Evolutionary conservation across 176 grass and related monocot genomes (phyloP).

Genomic region (Guadua angustifolia): DNA sequence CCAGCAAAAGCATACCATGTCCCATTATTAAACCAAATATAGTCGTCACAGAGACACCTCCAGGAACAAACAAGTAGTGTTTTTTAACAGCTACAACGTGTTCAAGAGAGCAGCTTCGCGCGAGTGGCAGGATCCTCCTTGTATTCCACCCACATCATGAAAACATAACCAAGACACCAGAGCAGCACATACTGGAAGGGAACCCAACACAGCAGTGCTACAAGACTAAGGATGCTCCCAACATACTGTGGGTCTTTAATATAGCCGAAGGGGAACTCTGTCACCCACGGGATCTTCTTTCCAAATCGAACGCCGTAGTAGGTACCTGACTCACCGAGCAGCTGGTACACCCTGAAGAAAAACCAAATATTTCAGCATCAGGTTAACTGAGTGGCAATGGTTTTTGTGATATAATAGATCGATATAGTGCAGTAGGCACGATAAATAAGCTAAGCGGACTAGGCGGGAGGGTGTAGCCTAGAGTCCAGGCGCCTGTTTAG

Average conservation of each 20-base stretch:
- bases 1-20: background rate
- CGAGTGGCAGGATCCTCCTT: constrained; percentile 76
- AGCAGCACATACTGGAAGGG: constrained; percentile 65
- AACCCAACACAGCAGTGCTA: constrained; percentile 73
- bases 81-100: background rate
- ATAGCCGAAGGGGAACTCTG: constrained; percentile 80
- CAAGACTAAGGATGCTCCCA: constrained; percentile 78
- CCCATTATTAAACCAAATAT: background rate
- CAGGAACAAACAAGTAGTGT: background rate
- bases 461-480: too few species aligned
- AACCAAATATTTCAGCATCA: constrained; percentile 20
- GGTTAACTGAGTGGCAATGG: background rate
- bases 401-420: background rate
- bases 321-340: constrained; percentile 86
- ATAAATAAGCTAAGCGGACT: too few species aligned
- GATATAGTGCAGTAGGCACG: background rate
- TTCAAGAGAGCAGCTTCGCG: constrained; percentile 61
- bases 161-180: constrained; percentile 79
- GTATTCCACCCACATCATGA: constrained; percentile 84
- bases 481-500: background rate
- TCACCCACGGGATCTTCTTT: constrained; percentile 78
- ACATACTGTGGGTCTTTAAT: constrained; percentile 93
- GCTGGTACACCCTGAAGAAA: constrained; percentile 79
- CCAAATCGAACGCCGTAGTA: constrained; percentile 85
- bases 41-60: background rate